A percentile compares a stretch with the other conserved stretches of the same genome.
Evolutionary conservation across 495 filamentous ascomycete genomes (phyloP).

Genomic region (Viridothelium virens): DNA sequence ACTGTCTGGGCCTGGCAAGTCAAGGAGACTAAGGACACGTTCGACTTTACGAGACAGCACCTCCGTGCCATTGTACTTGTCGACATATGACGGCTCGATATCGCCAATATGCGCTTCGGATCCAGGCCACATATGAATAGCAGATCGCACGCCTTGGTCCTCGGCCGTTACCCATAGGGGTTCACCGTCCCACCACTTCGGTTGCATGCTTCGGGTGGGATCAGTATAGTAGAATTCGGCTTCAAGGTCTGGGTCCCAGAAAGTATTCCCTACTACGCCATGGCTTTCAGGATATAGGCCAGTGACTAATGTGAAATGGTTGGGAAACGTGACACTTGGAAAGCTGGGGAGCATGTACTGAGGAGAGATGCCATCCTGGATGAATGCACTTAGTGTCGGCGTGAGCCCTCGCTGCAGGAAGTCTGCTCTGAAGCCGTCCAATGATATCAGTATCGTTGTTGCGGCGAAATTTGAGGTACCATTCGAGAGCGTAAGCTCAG

Average conservation of each 20-base stretch:
- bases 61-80: constrained; percentile 77
- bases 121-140: constrained; percentile 98
- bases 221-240: constrained; percentile 86
- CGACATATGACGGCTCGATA: constrained; percentile 64
- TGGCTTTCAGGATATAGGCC: constrained; percentile 89
- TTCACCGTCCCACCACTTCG: constrained; percentile 85
- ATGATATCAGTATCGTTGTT: constrained; percentile 87
- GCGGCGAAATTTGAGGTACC: constrained; percentile 80
- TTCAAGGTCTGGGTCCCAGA: constrained; percentile 71
- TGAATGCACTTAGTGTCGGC: constrained; percentile 69
- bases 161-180: constrained; percentile 92
- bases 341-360: constrained; percentile 88
- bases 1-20: constrained; percentile 60
- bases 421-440: constrained; percentile 96
- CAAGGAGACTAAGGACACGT: constrained; percentile 69
- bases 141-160: constrained; percentile 61
- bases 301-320: constrained; percentile 91
- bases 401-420: constrained; percentile 79
- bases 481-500: constrained; percentile 46
- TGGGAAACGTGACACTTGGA: constrained; percentile 94
- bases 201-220: constrained; percentile 58
- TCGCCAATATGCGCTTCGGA: constrained; percentile 70
- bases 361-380: constrained; percentile 78
- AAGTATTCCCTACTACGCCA: constrained; percentile 87
- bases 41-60: constrained; percentile 62